Conservation (phyloP, 2,329 filamentous ascomycete genomes). For the Fusarium oxysporum region DNA sequence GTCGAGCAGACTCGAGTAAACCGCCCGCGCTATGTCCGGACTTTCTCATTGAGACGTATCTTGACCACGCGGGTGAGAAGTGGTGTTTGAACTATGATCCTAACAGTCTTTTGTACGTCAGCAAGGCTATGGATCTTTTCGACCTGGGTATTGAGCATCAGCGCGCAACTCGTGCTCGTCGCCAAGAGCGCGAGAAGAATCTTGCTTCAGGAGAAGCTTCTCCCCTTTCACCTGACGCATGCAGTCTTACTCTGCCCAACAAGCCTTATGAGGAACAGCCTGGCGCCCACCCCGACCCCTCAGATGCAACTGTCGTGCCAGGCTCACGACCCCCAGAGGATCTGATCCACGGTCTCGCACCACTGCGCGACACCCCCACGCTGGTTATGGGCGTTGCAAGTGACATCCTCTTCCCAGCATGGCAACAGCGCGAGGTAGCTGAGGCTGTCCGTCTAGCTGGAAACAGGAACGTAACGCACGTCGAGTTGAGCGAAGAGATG, state of each 20-base stretch:
- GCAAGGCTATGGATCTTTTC: conserved; percentile 99
- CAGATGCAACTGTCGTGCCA: conserved; percentile 41
- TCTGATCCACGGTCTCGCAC: conserved; percentile 78
- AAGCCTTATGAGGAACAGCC: conserved; percentile 88
- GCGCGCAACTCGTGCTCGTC: conserved; percentile 68
- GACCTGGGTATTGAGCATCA: conserved; percentile 84
- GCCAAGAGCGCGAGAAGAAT: conserved; percentile 69
- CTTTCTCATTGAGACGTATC: conserved; percentile 97
- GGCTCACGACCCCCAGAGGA: conserved; percentile 76
- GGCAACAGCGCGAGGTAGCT: conserved; percentile 96
- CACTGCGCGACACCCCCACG: conserved; percentile 80
- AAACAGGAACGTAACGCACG: conserved; percentile 84
- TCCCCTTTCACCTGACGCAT: conserved; percentile 57
- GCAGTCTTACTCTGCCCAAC: conserved; percentile 85
- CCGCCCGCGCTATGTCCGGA: conserved; percentile 96
- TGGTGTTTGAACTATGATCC: conserved; percentile 97
- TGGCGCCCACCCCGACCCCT: conserved; percentile 55
- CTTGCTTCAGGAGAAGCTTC: conserved; percentile 67
- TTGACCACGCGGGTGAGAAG: conserved; percentile 98
- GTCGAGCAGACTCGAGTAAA: conserved; percentile 85
- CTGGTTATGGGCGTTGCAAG: conserved; percentile 94
- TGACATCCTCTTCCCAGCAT: conserved; percentile 96
- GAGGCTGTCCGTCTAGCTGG: conserved; percentile 82
- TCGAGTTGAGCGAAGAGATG: conserved; percentile 93
- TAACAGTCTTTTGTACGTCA: conserved; percentile 95